These are phyloP conservation scores for Xylaria sp. DNA, from an alignment of 2,329 filamentous ascomycete species.

Conservation along the genomic window DNA sequence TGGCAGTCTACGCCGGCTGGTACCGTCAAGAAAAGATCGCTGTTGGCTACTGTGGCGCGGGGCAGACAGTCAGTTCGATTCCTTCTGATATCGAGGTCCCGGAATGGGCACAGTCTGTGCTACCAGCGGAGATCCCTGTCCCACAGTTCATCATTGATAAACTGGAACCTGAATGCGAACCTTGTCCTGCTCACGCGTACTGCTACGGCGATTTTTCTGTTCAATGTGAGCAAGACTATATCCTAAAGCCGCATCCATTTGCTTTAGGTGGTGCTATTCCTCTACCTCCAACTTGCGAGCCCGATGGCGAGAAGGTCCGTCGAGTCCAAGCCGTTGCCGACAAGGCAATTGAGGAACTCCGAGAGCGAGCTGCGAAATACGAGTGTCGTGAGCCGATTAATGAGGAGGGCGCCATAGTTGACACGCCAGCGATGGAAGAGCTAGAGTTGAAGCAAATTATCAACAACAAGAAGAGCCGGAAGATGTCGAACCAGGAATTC, in stretches of 20 bases:
- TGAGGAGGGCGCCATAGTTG: slow-evolving; percentile 68
- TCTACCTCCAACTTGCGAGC: slow-evolving; percentile 89
- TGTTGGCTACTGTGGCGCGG: slow-evolving; percentile 93
- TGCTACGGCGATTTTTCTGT: slow-evolving; percentile 84
- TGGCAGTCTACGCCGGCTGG: slow-evolving; percentile 80
- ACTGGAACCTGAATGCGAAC: slow-evolving; percentile 84
- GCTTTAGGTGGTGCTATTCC: slow-evolving; percentile 84
- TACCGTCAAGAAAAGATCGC: slow-evolving; percentile 96
- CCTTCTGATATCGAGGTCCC: slow-evolving; percentile 59
- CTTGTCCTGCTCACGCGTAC: slow-evolving; percentile 88
- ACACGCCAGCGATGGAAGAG: slow-evolving; percentile 71
- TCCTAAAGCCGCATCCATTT: slow-evolving; percentile 85
- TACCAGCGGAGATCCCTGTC: slow-evolving; percentile 68
- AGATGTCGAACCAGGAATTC: slow-evolving; percentile 88
- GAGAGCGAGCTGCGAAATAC: slow-evolving; percentile 85
- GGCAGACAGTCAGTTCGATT: slow-evolving; percentile 67
- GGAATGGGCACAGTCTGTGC: slow-evolving; percentile 53
- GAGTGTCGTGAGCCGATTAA: slow-evolving; percentile 83
- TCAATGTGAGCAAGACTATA: slow-evolving; percentile 86
- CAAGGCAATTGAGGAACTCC: slow-evolving; percentile 85
- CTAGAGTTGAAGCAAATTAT: slow-evolving; percentile 82
- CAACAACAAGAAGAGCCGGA: slow-evolving; percentile 79
- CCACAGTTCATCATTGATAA: slow-evolving; percentile 78
- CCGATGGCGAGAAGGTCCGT: slow-evolving; percentile 90
- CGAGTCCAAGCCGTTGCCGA: slow-evolving; percentile 89